These are phyloP conservation scores for Solanum pinnatisectum DNA, from an alignment of 257 asterid genomes.

Conservation along the genomic window DNA sequence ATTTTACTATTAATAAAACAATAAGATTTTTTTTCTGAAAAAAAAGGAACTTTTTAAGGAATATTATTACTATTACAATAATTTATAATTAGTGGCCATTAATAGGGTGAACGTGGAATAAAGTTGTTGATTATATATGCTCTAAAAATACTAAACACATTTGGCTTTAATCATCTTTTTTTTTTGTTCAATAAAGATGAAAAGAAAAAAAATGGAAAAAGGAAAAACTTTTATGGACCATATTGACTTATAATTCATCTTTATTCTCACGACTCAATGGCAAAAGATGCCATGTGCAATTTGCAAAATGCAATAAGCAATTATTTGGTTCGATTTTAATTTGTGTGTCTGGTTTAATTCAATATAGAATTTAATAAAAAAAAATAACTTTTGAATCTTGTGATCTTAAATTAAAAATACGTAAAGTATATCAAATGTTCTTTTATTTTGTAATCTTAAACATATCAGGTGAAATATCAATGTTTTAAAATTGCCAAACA, in stretches of 20 bases:
- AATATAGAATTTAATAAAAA: neutral
- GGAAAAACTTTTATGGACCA: neutral
- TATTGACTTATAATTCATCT: conserved; percentile 2
- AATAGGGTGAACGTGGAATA: neutral
- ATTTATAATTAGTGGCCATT: neutral
- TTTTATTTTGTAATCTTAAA: neutral
- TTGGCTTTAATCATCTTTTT: neutral
- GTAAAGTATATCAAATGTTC: accelerated
- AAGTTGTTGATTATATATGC: neutral
- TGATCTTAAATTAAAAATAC: neutral
- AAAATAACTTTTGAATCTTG: neutral
- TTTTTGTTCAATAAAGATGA: neutral
- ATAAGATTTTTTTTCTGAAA: neutral
- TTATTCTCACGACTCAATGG: neutral
- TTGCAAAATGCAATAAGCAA: neutral
- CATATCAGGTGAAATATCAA: neutral
- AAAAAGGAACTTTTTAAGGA: neutral
- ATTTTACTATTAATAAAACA: neutral
- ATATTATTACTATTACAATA: neutral
- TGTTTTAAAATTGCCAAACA: neutral
- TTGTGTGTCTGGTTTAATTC: neutral
- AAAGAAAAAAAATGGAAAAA: neutral
- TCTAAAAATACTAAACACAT: neutral
- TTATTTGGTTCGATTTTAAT: accelerated
- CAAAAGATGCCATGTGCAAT: neutral